Evolutionary conservation across 768 basidiomycete genomes (phyloP).

Genomic region (Boletus sensibilis): DNA sequence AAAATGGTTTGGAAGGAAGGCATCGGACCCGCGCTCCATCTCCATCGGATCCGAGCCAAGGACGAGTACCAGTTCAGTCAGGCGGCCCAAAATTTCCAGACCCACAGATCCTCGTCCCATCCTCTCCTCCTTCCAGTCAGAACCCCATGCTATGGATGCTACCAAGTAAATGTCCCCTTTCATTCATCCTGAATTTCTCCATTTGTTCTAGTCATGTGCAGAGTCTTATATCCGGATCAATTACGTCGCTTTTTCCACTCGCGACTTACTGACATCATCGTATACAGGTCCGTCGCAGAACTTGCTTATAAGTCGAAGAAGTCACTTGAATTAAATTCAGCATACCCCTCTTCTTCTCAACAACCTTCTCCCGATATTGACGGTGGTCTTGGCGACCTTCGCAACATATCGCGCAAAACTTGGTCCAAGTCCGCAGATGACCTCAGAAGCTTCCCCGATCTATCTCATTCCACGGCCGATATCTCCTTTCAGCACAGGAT

Average conservation of each 20-base stretch:
- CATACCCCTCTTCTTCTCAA: conserved; percentile 30
- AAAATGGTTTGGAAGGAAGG: conserved; percentile 69
- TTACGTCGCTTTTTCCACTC: conserved; percentile 4
- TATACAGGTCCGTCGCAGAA: conserved; percentile 62
- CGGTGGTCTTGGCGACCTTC: conserved; percentile 61
- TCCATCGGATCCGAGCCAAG: conserved; percentile 45
- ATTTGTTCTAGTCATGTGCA: conserved; percentile 6
- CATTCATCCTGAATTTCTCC: background rate
- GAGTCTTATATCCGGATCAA: background rate
- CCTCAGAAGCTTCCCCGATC: conserved; percentile 53
- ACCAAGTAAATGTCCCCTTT: conserved; percentile 46
- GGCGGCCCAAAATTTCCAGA: conserved; percentile 81
- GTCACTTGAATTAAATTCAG: conserved; percentile 44
- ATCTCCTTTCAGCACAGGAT: conserved; percentile 56
- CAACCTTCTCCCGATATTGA: conserved; percentile 30
- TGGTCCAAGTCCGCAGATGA: conserved; percentile 86
- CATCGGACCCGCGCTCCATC: conserved; percentile 49
- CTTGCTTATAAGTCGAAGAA: conserved; percentile 47
- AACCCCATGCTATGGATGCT: conserved; percentile 49
- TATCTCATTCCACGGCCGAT: conserved; percentile 38
- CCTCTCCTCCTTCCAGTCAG: conserved; percentile 42
- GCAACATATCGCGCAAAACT: conserved; percentile 62
- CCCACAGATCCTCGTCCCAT: conserved; percentile 83
- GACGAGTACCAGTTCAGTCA: conserved; percentile 45
- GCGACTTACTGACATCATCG: conserved; percentile 23